A percentile compares a stretch with the other conserved stretches of the same genome.
Evolutionary conservation across 2,329 filamentous ascomycete species (phyloP).

Genomic region (Nannizziopsis barbatae): DNA sequence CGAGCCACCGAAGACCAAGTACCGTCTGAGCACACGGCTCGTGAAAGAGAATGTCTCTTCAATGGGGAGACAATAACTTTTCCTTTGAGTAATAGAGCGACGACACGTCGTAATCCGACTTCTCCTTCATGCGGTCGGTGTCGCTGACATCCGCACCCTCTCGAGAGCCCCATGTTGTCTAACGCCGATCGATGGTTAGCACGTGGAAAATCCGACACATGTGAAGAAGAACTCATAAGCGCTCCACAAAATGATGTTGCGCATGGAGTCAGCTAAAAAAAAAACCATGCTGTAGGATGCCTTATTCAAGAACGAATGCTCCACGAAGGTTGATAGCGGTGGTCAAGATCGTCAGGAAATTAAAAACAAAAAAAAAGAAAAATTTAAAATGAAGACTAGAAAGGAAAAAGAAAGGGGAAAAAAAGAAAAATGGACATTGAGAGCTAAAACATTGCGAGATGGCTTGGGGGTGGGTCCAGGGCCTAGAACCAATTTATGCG

Average conservation of each 20-base stretch:
- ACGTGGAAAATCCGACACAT: constrained; percentile 9
- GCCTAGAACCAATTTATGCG: constrained; percentile 11
- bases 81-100: neutral
- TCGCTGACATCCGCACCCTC: constrained; percentile 67
- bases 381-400: neutral
- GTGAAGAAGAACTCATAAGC: neutral
- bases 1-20: neutral
- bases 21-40: constrained; percentile 1
- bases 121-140: constrained; percentile 17
- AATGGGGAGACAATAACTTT: neutral
- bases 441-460: neutral
- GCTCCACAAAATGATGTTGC: neutral
- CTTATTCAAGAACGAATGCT: neutral
- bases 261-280: no score
- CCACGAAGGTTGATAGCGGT: neutral
- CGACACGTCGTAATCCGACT: constrained; percentile 5
- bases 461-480: constrained; percentile 1
- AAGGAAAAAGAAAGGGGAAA: neutral
- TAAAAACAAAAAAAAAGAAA: neutral
- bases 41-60: neutral
- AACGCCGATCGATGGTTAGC: constrained; percentile 10
- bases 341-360: neutral
- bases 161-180: constrained; percentile 89
- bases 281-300: neutral
- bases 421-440: constrained; percentile 7